Evolutionary conservation across 192 early-diverging fungal genomes (phyloP), one percentile per base, ranked within the genome.

Genomic region (Rhizophagus prolifer): DNA sequence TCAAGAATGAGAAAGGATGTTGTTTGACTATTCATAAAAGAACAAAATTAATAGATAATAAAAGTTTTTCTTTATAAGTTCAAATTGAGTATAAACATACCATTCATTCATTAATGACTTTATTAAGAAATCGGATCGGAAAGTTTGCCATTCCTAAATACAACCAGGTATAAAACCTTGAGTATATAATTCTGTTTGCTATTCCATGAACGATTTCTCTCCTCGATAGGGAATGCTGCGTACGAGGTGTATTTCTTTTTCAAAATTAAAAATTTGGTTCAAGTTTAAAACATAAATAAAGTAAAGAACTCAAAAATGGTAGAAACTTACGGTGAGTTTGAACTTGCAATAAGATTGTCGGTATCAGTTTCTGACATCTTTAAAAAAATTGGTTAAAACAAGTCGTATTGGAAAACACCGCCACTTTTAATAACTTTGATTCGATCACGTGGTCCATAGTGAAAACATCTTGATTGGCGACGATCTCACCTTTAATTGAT

Each of bases 1-100:
- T 94, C 93, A 30, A 93, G 79, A 19, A 90, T 72, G 41, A 94
- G 88, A 73, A 94, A 94, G 9, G 90, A 83, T 26, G 86, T 46
- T 46, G 91, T 91, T 19, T 88, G 91, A 63, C 89, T 88, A 65
- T 83, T 80, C 36, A 79, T 23, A 64, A 23, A 26, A 61, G 59
- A 72, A 21, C 26, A 62, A 46, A 30, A 8, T 13, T 38, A 36
- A 69, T 9, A 70, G 31, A 26, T 30, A 3, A 12, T 4, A 25
- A 2, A 14, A n/a, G n/a, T n/a, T n/a, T 25, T 21, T 12, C 12
- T 31, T 3, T 59, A 26, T 9, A 25, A 41, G 23, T n/a, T 25
- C 14, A 21, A 3, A 28, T 36, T 26, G 1, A 67, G 16, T 44
- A 16, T 31, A 60, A 31, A 16, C 73, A 80, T 82, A 86, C 85